Percentiles rank a stretch among this genome's conserved stretches.
Evolutionary conservation across 805 yeast species (phyloP).

Genomic region (Saccharomycopsis fermentans): DNA sequence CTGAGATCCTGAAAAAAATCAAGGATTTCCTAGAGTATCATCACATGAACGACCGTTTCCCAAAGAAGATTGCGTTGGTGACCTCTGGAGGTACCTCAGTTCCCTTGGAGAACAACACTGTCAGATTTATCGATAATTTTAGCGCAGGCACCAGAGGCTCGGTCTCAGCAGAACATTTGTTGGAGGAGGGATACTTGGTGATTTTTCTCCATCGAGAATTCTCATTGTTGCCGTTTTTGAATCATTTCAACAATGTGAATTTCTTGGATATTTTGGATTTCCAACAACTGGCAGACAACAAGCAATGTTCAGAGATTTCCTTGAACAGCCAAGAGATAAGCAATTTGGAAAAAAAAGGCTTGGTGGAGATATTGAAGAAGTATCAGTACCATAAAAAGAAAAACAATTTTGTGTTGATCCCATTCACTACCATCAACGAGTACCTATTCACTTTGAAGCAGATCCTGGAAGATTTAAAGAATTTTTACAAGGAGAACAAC

Average conservation of each 20-base stretch:
- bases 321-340: neutral
- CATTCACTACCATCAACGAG: conserved; percentile 93
- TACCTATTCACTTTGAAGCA: conserved; percentile 75
- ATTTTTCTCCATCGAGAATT: conserved; percentile 89
- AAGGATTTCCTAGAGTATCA: conserved; percentile 40
- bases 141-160: conserved; percentile 98
- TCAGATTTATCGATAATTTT: conserved; percentile 91
- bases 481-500: conserved; percentile 28
- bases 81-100: conserved; percentile 98
- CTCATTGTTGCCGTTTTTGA: conserved; percentile 83
- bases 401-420: conserved; percentile 54
- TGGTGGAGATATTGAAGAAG: conserved; percentile 4
- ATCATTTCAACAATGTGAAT: conserved; percentile 78
- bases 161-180: conserved; percentile 83
- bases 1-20: conserved; percentile 48
- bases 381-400: conserved; percentile 37
- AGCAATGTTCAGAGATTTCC: neutral
- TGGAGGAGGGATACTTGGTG: conserved; percentile 82
- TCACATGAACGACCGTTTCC: conserved; percentile 32
- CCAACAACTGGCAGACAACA: neutral
- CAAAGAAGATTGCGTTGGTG: conserved; percentile 55
- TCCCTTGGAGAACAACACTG: conserved; percentile 94
- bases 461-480: conserved; percentile 49
- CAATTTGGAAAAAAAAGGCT: neutral
- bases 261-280: conserved; percentile 55